Percentiles rank a stretch among this genome's conserved stretches.
Evolutionary conservation across 2,329 filamentous ascomycete genomes (phyloP).

Genomic region (Phaeomoniella chlamydospora): DNA sequence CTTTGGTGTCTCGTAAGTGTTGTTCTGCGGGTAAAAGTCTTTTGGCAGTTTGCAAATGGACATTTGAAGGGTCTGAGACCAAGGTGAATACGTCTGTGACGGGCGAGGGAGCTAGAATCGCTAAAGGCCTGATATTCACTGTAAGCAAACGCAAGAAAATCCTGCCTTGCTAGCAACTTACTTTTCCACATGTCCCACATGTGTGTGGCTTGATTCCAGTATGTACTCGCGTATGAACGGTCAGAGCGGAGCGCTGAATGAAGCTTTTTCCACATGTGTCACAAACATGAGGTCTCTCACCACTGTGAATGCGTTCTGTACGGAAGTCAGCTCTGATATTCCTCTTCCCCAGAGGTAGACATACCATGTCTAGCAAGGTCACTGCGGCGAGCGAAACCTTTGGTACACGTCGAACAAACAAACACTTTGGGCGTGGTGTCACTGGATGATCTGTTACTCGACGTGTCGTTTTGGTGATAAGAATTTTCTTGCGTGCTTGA

Average conservation of each 20-base stretch:
- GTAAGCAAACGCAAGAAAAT: conserved; percentile 12
- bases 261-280: conserved; percentile 92
- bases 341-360: conserved; percentile 23
- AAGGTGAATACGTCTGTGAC: conserved; percentile 87
- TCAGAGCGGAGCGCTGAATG: conserved; percentile 89
- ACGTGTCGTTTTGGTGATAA: conserved; percentile 29
- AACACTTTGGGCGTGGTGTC: conserved; percentile 57
- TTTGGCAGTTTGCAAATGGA: conserved; percentile 92
- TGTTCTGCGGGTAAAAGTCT: conserved; percentile 92
- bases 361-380: conserved; percentile 89
- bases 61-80: conserved; percentile 96
- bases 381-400: conserved; percentile 84
- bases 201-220: conserved; percentile 97
- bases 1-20: conserved; percentile 93
- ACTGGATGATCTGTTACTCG: conserved; percentile 24
- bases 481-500: conserved; percentile 30
- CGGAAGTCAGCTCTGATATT: conserved; percentile 4
- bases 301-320: conserved; percentile 86
- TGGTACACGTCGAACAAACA: conserved; percentile 76
- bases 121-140: conserved; percentile 61
- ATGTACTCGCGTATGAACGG: conserved; percentile 88
- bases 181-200: conserved; percentile 94
- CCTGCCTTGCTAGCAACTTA: conserved; percentile 28
- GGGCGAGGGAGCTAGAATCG: conserved; percentile 84
- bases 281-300: conserved; percentile 80